A percentile compares a stretch with the other conserved stretches of the same genome.
These are phyloP conservation scores for Ensete ventricosum DNA, from an alignment of 176 grass and related monocot species.

Conservation along the genomic window DNA sequence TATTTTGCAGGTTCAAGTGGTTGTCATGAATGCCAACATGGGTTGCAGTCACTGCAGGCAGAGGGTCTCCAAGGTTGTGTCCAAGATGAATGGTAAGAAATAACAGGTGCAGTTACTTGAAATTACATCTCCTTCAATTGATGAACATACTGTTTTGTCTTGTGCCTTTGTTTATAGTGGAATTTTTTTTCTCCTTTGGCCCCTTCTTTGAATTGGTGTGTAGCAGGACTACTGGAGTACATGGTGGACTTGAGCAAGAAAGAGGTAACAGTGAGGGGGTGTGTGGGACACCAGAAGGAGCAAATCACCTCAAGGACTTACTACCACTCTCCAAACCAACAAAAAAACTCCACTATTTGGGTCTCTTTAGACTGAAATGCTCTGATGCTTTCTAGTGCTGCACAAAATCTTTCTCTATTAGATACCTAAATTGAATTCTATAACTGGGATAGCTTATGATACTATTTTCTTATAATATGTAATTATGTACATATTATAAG, in stretches of 20 bases:
- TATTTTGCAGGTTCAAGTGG: slow-evolving; percentile 62
- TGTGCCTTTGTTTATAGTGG: neutral
- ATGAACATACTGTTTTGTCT: neutral
- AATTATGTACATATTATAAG: no score
- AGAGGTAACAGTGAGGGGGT: slow-evolving; percentile 71
- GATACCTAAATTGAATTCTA: no score
- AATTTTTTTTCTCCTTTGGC: neutral
- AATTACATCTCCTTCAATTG: neutral
- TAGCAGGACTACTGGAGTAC: slow-evolving; percentile 91
- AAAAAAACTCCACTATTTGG: neutral
- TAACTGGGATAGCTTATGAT: no score
- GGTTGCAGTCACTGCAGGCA: slow-evolving; percentile 67
- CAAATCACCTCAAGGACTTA: neutral
- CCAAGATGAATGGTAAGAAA: slow-evolving; percentile 91
- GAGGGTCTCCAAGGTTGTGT: slow-evolving; percentile 66
- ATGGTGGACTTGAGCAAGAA: slow-evolving; percentile 96
- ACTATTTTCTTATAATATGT: no score
- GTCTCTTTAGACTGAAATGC: neutral
- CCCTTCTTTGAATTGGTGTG: neutral
- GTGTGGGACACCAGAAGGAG: slow-evolving; percentile 27
- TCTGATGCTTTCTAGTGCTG: neutral
- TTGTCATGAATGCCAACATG: slow-evolving; percentile 94
- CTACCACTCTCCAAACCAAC: neutral
- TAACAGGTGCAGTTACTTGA: neutral
- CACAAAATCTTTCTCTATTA: no score